phyloP scores from a whole-genome alignment of 108 stramenopile species.

The Skeletonema tropicum region DNA sequence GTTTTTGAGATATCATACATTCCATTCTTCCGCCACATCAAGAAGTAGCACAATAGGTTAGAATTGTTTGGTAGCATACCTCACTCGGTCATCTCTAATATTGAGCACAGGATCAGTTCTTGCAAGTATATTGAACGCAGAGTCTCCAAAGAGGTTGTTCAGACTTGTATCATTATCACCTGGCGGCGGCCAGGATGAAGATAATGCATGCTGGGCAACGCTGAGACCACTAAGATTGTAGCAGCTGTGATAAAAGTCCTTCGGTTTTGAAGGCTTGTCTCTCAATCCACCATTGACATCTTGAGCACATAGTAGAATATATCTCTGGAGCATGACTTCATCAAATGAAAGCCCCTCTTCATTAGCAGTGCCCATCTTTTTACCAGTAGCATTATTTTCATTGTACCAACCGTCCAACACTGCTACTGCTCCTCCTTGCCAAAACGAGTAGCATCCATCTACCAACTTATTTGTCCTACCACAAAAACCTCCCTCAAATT shows the following conservation, averaged over 20 bases:
- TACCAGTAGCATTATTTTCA: neutral
- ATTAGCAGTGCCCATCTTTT: neutral
- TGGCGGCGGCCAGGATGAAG: slow-evolving; percentile 20
- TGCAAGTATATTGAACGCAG: slow-evolving; percentile 28
- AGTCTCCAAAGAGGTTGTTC: slow-evolving; percentile 42
- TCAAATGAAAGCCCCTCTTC: slow-evolving; percentile 68
- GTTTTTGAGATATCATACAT: neutral
- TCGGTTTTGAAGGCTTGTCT: slow-evolving; percentile 87
- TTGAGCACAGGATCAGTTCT: slow-evolving; percentile 47
- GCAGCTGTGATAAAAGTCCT: slow-evolving; percentile 99
- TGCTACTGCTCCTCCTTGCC: slow-evolving; percentile 95
- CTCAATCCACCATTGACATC: slow-evolving; percentile 95
- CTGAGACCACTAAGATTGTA: slow-evolving; percentile 96
- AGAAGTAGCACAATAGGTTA: neutral
- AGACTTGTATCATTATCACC: neutral
- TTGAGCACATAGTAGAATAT: slow-evolving; percentile 96
- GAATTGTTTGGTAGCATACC: neutral
- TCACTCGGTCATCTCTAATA: slow-evolving; percentile 42
- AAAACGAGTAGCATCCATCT: slow-evolving; percentile 99
- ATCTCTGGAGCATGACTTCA: slow-evolving; percentile 85
- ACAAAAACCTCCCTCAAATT: slow-evolving; percentile 94
- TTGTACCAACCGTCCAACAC: slow-evolving; percentile 59
- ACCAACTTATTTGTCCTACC: slow-evolving; percentile 98
- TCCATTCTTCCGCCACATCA: too few species aligned
- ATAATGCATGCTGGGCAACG: slow-evolving; percentile 79